These are phyloP conservation scores for Suillus occidentalis DNA, from an alignment of 768 basidiomycete species.

Conservation along the genomic window DNA sequence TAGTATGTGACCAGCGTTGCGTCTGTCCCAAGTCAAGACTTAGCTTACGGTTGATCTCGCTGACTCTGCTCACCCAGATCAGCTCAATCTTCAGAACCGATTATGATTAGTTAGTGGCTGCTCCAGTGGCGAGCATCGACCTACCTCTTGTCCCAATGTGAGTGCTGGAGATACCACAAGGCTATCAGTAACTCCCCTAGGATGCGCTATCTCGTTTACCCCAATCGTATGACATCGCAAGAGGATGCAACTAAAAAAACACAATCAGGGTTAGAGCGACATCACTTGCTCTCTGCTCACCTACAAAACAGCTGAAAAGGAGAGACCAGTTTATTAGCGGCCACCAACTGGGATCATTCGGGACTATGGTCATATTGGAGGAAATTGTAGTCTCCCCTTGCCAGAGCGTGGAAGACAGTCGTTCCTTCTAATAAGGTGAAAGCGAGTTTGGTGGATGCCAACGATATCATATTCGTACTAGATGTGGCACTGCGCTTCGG, in stretches of 20 bases:
- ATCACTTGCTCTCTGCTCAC: background rate
- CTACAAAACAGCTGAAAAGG: background rate
- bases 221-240: background rate
- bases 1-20: background rate
- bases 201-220: background rate
- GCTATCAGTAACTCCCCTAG: too few relatives aligned
- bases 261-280: background rate
- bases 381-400: too few relatives aligned
- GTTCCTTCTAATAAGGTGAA: too few relatives aligned
- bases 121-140: too few relatives aligned
- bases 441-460: too few relatives aligned
- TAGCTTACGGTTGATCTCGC: background rate
- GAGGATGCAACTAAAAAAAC: background rate
- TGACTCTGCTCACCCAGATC: background rate
- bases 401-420: too few relatives aligned
- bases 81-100: background rate
- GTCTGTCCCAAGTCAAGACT: background rate
- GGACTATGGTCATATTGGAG: background rate
- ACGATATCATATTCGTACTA: too few relatives aligned
- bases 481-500: too few relatives aligned
- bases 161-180: background rate
- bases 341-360: background rate
- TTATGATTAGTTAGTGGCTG: background rate
- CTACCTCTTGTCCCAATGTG: background rate
- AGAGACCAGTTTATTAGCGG: background rate